Percentiles rank a stretch among this genome's conserved stretches.
Conservation (phyloP, 2,329 filamentous ascomycete genomes). For the Rutstroemia sydowiana region DNA sequence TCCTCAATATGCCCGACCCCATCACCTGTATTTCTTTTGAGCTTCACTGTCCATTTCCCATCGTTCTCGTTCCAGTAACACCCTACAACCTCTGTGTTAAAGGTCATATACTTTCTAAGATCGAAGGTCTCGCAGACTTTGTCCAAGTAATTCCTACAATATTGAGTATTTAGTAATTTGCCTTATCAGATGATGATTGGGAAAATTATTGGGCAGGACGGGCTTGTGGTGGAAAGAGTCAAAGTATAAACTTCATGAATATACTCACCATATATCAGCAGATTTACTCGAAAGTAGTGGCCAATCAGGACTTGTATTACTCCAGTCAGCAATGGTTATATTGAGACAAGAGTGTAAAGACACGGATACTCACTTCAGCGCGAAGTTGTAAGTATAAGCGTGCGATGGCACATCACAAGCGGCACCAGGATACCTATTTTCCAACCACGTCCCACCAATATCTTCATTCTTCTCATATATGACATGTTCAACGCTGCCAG, state of each 20-base stretch:
- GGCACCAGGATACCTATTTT: conserved; percentile 38
- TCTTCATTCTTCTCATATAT: conserved; percentile 46
- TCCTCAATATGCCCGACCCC: conserved; percentile 19
- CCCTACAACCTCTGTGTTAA: conserved; percentile 40
- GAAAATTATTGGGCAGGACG: no score
- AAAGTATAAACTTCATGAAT: no score
- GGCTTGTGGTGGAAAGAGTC: no score
- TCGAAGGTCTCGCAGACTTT: conserved; percentile 42
- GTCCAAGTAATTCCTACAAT: conserved; percentile 36
- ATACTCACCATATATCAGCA: conserved; percentile 40
- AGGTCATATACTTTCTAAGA: conserved; percentile 44
- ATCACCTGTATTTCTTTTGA: conserved; percentile 32
- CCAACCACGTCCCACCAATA: conserved; percentile 44
- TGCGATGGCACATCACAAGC: conserved; percentile 34
- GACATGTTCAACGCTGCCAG: conserved; percentile 32
- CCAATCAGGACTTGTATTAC: conserved; percentile 38
- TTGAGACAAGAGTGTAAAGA: background rate
- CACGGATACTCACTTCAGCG: conserved; percentile 38
- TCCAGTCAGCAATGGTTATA: background rate
- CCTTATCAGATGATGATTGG: no score
- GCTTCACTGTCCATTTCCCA: conserved; percentile 42
- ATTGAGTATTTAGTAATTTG: no score
- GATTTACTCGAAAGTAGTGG: conserved; percentile 48
- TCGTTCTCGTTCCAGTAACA: conserved; percentile 41
- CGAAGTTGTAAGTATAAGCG: conserved; percentile 44